Percentiles rank a stretch among this genome's conserved stretches.
Conservation (phyloP, 1,139 yeast species). For the Geotrichum cucujoidarum region DNA sequence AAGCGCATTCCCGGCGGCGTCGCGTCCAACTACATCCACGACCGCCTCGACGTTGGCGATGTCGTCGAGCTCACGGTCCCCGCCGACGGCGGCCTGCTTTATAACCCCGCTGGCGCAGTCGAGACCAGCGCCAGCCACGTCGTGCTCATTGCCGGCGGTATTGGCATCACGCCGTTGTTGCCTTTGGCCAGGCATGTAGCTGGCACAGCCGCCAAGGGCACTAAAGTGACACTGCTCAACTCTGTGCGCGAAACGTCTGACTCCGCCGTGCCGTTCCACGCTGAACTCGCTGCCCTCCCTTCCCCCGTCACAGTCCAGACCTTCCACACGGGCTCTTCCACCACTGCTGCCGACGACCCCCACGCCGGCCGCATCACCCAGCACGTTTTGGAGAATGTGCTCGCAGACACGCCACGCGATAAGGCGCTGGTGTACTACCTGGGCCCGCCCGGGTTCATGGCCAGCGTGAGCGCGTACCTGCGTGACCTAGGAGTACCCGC, state of each 20-base stretch:
- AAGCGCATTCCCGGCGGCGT: slow-evolving; percentile 46
- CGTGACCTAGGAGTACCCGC: slow-evolving; percentile 16
- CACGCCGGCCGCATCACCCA: slow-evolving; percentile 21
- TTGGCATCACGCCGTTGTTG: slow-evolving; percentile 62
- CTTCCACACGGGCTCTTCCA: slow-evolving; percentile 23
- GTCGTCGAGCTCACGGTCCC: slow-evolving; percentile 53
- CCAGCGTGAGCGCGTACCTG: slow-evolving; percentile 15
- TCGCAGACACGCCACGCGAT: slow-evolving; percentile 3
- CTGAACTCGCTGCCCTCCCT: slow-evolving; percentile 21
- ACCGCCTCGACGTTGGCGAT: slow-evolving; percentile 48
- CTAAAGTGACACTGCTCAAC: slow-evolving; percentile 25
- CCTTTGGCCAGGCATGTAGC: slow-evolving; percentile 46
- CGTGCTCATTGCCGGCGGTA: slow-evolving; percentile 55
- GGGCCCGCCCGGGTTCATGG: slow-evolving; percentile 19
- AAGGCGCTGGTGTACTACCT: slow-evolving; percentile 17
- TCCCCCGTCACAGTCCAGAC: slow-evolving; percentile 22
- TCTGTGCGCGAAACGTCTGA: slow-evolving; percentile 25
- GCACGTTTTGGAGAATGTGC: slow-evolving; percentile 21
- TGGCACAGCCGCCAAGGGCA: slow-evolving; percentile 7
- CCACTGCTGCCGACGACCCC: slow-evolving; percentile 2
- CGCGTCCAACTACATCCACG: slow-evolving; percentile 53
- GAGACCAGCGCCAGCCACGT: slow-evolving; percentile 33
- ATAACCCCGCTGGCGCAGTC: slow-evolving; percentile 32
- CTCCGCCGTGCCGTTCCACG: slow-evolving; percentile 24
- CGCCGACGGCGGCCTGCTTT: slow-evolving; percentile 50